Evolutionary conservation across 441 rosid genomes (phyloP), one percentile per base, ranked within the genome.

Genomic region (Adansonia grandidieri): DNA sequence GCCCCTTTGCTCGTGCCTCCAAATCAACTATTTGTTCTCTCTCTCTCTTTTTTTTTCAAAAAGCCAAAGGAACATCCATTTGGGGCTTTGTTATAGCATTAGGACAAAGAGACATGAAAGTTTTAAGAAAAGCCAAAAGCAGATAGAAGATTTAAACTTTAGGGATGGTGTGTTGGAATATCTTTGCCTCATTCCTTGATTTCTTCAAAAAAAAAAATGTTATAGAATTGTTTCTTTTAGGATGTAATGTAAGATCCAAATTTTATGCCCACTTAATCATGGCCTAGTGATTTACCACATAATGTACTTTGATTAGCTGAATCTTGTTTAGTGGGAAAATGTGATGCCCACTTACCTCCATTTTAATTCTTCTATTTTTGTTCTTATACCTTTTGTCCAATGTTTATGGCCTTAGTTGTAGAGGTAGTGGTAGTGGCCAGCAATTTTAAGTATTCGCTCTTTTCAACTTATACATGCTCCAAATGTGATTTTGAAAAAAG

Each of bases 21-120:
- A 86, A 87, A 81, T 71, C 82, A 79, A 69, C 67, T 40, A 71
- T 84, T 84, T 85, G 88, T 86, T 80, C 74, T 79, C 73, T 79
- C 73, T 78, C 28, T 24, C 28, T 24, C 1, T 24, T 32, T 1
- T 79, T 80, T 22, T 61, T 61, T 10, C 65, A 61, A 22, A 61
- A 71, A 60, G 57, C 69, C 76, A 65, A 47, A 78, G 50, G 24
- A 80, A 85, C 77, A 77, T 73, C 82, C 81, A 84, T 84, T 81
- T 75, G 83, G 84, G 84, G 48, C 74, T 76, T 75, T 80, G 84
- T 75, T 69, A 80, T 66, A 40, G 60, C 10, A 65, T 69, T 8
- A 66, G 78, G 89, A 88, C 88, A 86, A 73, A 67, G 75, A 64
- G 83, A 80, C 86, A 71, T 63, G 48, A 72, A 61, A 57, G 56